These are phyloP conservation scores for Gleditsia sinensis DNA, from an alignment of 306 rosid species.

Conservation along the genomic window DNA sequence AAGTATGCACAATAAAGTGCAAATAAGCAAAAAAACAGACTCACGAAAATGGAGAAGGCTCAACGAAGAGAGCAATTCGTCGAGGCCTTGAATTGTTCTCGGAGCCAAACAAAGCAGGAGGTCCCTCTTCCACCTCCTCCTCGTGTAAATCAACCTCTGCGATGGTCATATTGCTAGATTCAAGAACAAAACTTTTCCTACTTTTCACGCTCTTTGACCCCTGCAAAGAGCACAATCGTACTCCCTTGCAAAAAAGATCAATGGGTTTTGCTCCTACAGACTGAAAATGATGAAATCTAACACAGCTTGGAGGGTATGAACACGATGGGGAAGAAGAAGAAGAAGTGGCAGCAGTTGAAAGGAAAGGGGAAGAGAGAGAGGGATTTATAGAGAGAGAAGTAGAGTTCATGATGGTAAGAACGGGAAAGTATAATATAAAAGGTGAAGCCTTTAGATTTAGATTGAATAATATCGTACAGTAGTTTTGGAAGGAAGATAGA, in stretches of 20 bases:
- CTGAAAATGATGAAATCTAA: slow-evolving; percentile 33
- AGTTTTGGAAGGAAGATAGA: not conserved
- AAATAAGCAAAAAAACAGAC: slow-evolving; percentile 33
- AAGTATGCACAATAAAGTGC: not conserved
- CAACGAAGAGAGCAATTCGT: slow-evolving; percentile 95
- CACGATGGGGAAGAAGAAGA: slow-evolving; percentile 3
- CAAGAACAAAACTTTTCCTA: slow-evolving; percentile 41
- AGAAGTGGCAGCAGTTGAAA: slow-evolving; percentile 27
- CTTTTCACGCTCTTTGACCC: slow-evolving; percentile 19
- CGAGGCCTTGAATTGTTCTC: slow-evolving; percentile 73
- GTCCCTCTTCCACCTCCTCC: slow-evolving; percentile 52
- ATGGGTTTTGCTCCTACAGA: slow-evolving; percentile 49
- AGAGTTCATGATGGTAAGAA: slow-evolving; percentile 43
- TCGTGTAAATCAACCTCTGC: slow-evolving; percentile 43
- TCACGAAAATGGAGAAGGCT: slow-evolving; percentile 99
- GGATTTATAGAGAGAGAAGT: slow-evolving; percentile 65
- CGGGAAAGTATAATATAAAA: not conserved
- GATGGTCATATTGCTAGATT: slow-evolving; percentile 56
- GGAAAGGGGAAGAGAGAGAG: slow-evolving; percentile 50
- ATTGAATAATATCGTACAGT: slow-evolving; percentile 20
- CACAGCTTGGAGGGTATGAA: slow-evolving; percentile 19
- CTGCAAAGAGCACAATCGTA: slow-evolving; percentile 36
- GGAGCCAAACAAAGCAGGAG: slow-evolving; percentile 60
- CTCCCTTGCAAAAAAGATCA: slow-evolving; percentile 25
- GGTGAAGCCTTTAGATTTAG: slow-evolving; percentile 6